Conservation (phyloP, 2,329 filamentous ascomycete species). For the Ophiostoma quercus region DNA sequence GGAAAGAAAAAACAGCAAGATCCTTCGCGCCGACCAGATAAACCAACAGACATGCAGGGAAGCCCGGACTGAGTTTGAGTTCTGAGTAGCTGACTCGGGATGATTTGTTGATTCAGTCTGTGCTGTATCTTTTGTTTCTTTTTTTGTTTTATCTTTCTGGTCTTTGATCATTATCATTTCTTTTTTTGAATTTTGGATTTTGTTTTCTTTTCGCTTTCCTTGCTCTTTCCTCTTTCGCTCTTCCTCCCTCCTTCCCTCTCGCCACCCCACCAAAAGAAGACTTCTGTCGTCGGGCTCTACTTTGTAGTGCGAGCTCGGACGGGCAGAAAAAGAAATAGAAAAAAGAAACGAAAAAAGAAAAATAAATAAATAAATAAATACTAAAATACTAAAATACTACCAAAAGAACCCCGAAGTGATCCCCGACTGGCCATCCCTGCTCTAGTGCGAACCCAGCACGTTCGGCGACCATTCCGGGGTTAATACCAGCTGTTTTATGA, state of each 20-base stretch:
- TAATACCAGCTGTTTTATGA: background rate
- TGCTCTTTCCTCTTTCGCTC: background rate
- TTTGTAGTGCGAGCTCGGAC: background rate
- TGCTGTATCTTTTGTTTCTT: background rate
- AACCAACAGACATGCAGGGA: no score
- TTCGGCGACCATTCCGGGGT: slow-evolving; percentile 8
- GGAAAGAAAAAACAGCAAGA: no score
- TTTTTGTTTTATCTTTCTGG: background rate
- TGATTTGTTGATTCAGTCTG: no score
- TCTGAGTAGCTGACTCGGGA: no score
- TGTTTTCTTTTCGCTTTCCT: background rate
- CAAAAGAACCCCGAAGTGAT: background rate
- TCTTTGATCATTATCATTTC: background rate
- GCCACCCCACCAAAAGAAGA: background rate
- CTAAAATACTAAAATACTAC: background rate
- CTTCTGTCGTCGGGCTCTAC: background rate
- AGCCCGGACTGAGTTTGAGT: no score
- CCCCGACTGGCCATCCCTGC: background rate
- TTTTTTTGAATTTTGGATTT: background rate
- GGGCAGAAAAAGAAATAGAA: background rate
- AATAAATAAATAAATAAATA: background rate
- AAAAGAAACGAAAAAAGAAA: background rate
- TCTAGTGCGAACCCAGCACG: background rate
- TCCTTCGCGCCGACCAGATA: no score
- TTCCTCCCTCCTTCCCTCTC: background rate